These are phyloP conservation scores for Entonaema liquescens DNA, from an alignment of 495 filamentous ascomycete genomes.

Conservation along the genomic window DNA sequence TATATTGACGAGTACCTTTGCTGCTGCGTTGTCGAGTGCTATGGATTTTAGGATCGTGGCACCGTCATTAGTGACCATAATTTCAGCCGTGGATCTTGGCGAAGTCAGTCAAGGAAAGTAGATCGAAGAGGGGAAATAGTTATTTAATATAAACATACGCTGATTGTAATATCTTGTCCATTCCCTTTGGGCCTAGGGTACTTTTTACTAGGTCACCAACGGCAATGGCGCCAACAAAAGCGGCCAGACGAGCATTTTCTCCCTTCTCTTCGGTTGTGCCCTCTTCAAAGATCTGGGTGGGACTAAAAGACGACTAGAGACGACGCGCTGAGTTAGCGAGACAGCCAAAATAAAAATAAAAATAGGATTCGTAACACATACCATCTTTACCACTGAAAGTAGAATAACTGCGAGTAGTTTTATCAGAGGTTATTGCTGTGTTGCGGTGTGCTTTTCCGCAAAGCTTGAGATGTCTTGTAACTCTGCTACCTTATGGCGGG, in stretches of 20 bases:
- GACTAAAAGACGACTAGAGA: slow-evolving; percentile 70
- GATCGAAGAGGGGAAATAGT: slow-evolving; percentile 37
- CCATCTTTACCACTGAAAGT: slow-evolving; percentile 32
- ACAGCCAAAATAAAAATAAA: slow-evolving; percentile 5
- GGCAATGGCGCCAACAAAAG: slow-evolving; percentile 96
- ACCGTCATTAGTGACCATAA: slow-evolving; percentile 98
- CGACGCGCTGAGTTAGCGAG: slow-evolving; percentile 16
- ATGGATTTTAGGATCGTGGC: slow-evolving; percentile 98
- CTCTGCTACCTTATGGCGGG: slow-evolving; percentile 20
- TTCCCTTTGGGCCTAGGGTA: slow-evolving; percentile 95
- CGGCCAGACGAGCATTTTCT: slow-evolving; percentile 97
- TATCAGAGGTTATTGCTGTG: not conserved
- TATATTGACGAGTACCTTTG: slow-evolving; percentile 97
- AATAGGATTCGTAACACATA: slow-evolving; percentile 1
- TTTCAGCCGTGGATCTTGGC: slow-evolving; percentile 87
- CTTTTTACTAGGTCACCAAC: slow-evolving; percentile 97
- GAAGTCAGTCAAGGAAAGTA: slow-evolving; percentile 23
- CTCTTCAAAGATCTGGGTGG: slow-evolving; percentile 98
- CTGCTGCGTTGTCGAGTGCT: slow-evolving; percentile 97
- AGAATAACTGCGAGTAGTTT: not conserved
- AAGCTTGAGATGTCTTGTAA: slow-evolving; percentile 16
- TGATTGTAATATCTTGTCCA: slow-evolving; percentile 99
- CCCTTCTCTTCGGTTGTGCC: slow-evolving; percentile 98
- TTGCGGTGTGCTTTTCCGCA: slow-evolving; percentile 17
- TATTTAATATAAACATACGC: slow-evolving; percentile 63